Conservation (phyloP, 1,284 basidiomycete genomes). For the Microbotryum violaceum region DNA sequence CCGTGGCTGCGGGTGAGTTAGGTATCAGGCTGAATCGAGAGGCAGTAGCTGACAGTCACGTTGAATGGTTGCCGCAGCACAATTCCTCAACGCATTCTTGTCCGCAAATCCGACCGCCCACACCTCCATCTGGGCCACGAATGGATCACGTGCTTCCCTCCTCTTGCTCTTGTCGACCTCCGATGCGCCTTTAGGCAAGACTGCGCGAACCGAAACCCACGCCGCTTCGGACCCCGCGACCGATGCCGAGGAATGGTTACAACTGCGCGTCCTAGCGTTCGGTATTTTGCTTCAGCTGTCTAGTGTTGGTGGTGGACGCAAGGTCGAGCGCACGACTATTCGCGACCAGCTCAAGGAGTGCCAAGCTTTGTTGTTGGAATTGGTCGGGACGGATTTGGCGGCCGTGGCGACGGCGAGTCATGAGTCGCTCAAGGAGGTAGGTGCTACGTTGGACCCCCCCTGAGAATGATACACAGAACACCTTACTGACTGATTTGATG, state of each 20-base stretch:
- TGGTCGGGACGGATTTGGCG: slow-evolving; percentile 4
- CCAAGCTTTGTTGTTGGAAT: slow-evolving; percentile 10
- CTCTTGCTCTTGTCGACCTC: slow-evolving; percentile 19
- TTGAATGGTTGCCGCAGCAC: slow-evolving; percentile 1
- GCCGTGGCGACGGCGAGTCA: slow-evolving; percentile 3
- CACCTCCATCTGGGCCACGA: slow-evolving; percentile 2
- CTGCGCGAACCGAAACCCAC: not conserved
- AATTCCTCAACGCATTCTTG: slow-evolving; percentile 27
- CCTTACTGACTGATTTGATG: not conserved
- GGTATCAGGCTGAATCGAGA: too few species aligned
- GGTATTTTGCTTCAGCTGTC: slow-evolving; percentile 31
- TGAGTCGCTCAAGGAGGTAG: slow-evolving; percentile 19
- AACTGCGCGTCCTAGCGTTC: slow-evolving; percentile 30
- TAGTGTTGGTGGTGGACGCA: slow-evolving; percentile 15
- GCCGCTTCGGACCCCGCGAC: not conserved
- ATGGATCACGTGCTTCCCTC: slow-evolving; percentile 19
- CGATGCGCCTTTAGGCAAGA: not conserved
- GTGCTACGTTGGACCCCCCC: not conserved
- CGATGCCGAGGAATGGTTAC: slow-evolving; percentile 12
- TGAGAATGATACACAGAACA: not conserved
- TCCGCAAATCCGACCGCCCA: slow-evolving; percentile 21
- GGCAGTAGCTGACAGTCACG: not conserved
- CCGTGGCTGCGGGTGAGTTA: slow-evolving; percentile 23
- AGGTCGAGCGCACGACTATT: slow-evolving; percentile 11
- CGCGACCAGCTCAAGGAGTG: slow-evolving; percentile 8